Evolutionary conservation across 257 asterid genomes (phyloP).

Genomic region (Schizonepeta tenuifolia): DNA sequence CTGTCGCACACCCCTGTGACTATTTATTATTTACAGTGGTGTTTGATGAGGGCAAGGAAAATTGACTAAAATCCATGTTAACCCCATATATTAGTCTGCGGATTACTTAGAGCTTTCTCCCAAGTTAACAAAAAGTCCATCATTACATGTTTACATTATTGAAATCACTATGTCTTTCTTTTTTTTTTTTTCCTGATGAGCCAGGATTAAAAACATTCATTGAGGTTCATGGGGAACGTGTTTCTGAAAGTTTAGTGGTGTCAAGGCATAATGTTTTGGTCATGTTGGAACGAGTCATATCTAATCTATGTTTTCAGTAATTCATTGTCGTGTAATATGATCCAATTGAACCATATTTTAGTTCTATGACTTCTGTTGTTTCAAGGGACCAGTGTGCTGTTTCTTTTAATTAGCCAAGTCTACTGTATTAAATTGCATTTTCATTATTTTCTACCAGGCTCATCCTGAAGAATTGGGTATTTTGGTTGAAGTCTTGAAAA

Average conservation of each 20-base stretch:
- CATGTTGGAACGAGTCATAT: conserved; percentile 11
- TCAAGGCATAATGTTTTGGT: conserved; percentile 2
- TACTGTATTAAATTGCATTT: conserved; percentile 26
- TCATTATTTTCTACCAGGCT: conserved; percentile 49
- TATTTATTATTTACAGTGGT: conserved; percentile 6
- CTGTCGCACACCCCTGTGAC: neutral
- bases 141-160: neutral
- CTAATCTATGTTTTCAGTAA: conserved; percentile 18
- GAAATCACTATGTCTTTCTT: neutral
- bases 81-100: conserved; percentile 18
- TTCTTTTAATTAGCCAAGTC: conserved; percentile 14
- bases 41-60: neutral
- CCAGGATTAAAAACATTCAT: conserved; percentile 2
- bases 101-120: conserved; percentile 15
- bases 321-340: neutral
- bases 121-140: neutral
- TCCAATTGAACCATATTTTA: conserved; percentile 18
- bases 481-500: conserved; percentile 83
- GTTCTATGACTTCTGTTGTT: conserved; percentile 26
- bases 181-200: conserved; percentile 10
- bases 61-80: conserved; percentile 5
- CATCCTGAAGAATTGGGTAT: conserved; percentile 95
- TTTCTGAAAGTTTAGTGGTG: conserved; percentile 24
- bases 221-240: conserved; percentile 2
- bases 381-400: conserved; percentile 21